Base-by-base conservation (phyloP, 306 rosid genomes). In the Casuarina glauca region DNA sequence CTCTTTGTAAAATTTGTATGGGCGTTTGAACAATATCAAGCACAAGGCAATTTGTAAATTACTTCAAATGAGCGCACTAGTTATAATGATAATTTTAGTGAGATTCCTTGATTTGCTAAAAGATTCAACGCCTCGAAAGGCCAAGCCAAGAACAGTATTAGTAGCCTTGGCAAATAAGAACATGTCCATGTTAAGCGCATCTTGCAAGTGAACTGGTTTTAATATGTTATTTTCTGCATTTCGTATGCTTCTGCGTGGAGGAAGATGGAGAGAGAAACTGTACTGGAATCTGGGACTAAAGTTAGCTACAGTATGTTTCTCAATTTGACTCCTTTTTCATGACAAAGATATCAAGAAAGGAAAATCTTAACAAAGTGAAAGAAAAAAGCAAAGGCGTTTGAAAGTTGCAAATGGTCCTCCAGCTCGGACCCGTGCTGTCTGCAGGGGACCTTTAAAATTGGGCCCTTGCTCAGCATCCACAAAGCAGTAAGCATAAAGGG, bases 391-490 rank as follows among this genome's bases (percentile, higher is more conserved):
- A 84, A 19, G 69, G 80, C 81, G 76, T 79, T 73, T 26, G 16
- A 35, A 49, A 3, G 76, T 73, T 70, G 78, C 77, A 75, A 64
- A 26, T 82, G 87, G 85, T 84, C 89, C 87, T 73, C 38, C 80
- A 73, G 68, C 57, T 76, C 76, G 9, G 79, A 78, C 83, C 74
- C 83, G 70, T 80, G 84, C 73, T 77, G 73, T 76, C 74, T 82
- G 89, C 79, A 52, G 66, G 82, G 88, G 84, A 85, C 78, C 91
- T 83, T 76, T 73, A 62, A 83, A 84, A 83, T 55, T 74, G 89
- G 83, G 84, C 80, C 75, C 54, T 81, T 70, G 76, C 81, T 79
- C 75, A 83, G 72, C 87, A 77, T 83, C 74, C 71, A 68, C 70
- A 78, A 69, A 82, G 86, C 84, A 84, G 82, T 76, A 78, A 83